Percentiles rank a stretch among this genome's conserved stretches.
phyloP scores from a whole-genome alignment of 1,139 yeast genomes.

The Magnusiomyces paraingens region DNA sequence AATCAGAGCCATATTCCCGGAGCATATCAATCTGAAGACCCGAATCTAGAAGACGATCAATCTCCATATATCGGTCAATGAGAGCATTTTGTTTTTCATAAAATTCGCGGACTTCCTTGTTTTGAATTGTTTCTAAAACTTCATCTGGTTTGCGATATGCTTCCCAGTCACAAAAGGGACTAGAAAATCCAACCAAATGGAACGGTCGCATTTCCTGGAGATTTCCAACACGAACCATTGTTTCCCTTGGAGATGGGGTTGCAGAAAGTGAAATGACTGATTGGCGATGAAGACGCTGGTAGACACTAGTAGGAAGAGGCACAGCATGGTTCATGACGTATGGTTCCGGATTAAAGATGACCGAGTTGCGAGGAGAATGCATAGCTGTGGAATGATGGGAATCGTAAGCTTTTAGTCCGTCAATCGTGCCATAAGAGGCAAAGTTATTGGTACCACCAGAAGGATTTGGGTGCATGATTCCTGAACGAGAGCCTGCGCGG shows the following conservation, averaged over 20 bases:
- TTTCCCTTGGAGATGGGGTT: slow-evolving; percentile 11
- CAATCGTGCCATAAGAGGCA: not conserved
- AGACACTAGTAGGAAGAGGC: slow-evolving; percentile 8
- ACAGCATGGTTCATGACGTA: not conserved
- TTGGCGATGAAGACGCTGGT: slow-evolving; percentile 15
- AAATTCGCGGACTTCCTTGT: slow-evolving; percentile 23
- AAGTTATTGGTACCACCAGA: not conserved
- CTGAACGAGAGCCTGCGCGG: not conserved
- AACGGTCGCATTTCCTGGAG: slow-evolving; percentile 48
- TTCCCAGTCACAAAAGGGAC: slow-evolving; percentile 48
- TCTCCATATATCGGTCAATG: slow-evolving; percentile 50
- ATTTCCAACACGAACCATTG: slow-evolving; percentile 24
- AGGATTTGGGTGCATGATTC: not conserved
- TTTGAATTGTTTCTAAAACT: slow-evolving; percentile 28
- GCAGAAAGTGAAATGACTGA: slow-evolving; percentile 12
- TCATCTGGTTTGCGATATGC: slow-evolving; percentile 24
- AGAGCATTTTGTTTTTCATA: slow-evolving; percentile 48
- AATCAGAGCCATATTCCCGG: slow-evolving; percentile 48
- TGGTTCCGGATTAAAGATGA: not conserved
- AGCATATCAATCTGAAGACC: slow-evolving; percentile 65
- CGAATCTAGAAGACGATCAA: slow-evolving; percentile 63
- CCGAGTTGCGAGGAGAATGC: not conserved
- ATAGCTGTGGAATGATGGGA: not conserved
- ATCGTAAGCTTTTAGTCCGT: not conserved
- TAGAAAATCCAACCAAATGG: slow-evolving; percentile 49